Evolutionary conservation across 345 rosid species (phyloP).

Genomic region (Acer negundo): DNA sequence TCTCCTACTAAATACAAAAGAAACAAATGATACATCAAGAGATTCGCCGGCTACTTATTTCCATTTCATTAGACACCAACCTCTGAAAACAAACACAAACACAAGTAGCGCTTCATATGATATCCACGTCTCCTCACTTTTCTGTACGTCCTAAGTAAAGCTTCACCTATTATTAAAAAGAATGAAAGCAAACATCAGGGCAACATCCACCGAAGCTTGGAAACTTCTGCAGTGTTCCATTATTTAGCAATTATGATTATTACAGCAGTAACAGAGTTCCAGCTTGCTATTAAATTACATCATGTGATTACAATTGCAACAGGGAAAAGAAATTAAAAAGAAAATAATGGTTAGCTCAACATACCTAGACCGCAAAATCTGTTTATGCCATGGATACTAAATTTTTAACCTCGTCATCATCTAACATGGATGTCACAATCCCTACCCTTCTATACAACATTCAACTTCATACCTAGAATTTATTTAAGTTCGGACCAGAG

Average conservation of each 20-base stretch:
- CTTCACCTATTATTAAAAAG: not conserved
- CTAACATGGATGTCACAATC: not conserved
- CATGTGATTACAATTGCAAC: not conserved
- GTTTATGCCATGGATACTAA: not conserved
- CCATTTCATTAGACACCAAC: not conserved
- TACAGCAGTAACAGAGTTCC: not conserved
- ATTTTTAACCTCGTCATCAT: not conserved
- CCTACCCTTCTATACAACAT: not conserved
- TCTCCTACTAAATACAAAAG: too few species aligned
- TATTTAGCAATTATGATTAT: too few species aligned
- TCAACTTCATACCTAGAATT: not conserved
- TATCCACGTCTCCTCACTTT: not conserved
- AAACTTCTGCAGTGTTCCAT: not conserved
- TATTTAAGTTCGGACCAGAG: not conserved
- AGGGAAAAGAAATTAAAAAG: not conserved
- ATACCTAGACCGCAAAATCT: not conserved
- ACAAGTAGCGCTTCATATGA: not conserved
- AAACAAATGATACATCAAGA: not conserved
- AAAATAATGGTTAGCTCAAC: not conserved
- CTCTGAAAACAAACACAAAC: not conserved
- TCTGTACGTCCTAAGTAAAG: not conserved
- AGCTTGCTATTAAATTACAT: not conserved
- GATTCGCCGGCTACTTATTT: not conserved
- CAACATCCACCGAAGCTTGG: not conserved
- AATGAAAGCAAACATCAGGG: not conserved